Percentiles rank a stretch among this genome's conserved stretches.
Conservation (phyloP, 345 rosid genomes). For the Populus pruinosa region DNA sequence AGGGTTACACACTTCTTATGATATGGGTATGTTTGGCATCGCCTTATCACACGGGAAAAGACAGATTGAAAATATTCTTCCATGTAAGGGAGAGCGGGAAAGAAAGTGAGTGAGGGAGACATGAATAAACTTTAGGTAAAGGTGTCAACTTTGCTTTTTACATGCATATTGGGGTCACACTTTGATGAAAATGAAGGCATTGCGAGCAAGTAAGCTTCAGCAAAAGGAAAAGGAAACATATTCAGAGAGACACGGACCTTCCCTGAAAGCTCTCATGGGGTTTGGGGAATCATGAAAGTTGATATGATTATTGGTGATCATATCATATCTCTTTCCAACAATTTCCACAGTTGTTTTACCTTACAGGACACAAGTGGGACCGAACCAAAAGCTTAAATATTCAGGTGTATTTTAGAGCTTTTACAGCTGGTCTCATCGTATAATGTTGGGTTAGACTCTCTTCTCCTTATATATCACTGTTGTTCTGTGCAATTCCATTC, state of each 20-base stretch:
- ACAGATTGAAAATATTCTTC: slow-evolving; percentile 21
- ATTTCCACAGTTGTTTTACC: slow-evolving; percentile 7
- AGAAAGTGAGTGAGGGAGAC: not conserved
- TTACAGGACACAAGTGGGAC: slow-evolving; percentile 15
- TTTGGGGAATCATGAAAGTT: slow-evolving; percentile 25
- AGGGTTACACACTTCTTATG: not conserved
- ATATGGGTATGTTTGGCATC: not conserved
- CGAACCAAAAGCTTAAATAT: slow-evolving; percentile 17
- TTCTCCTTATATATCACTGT: too few relatives aligned
- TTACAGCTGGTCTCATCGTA: not conserved
- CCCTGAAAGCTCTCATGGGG: slow-evolving; percentile 16
- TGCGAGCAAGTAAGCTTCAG: not conserved
- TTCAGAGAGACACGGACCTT: slow-evolving; percentile 5
- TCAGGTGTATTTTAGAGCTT: not conserved
- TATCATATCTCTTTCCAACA: not conserved
- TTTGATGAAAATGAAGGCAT: slow-evolving; percentile 1
- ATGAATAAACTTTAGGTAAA: not conserved
- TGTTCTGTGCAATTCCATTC: too few relatives aligned
- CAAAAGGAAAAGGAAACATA: not conserved
- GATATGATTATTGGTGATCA: not conserved
- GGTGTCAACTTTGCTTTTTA: not conserved
- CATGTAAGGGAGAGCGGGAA: slow-evolving; percentile 8
- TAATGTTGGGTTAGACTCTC: not conserved
- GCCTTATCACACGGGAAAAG: slow-evolving; percentile 6
- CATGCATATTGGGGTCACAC: not conserved